Evolutionary conservation across 108 stramenopile genomes (phyloP), one percentile per base, ranked within the genome.

Genomic region (Schizochytrium sp.): DNA sequence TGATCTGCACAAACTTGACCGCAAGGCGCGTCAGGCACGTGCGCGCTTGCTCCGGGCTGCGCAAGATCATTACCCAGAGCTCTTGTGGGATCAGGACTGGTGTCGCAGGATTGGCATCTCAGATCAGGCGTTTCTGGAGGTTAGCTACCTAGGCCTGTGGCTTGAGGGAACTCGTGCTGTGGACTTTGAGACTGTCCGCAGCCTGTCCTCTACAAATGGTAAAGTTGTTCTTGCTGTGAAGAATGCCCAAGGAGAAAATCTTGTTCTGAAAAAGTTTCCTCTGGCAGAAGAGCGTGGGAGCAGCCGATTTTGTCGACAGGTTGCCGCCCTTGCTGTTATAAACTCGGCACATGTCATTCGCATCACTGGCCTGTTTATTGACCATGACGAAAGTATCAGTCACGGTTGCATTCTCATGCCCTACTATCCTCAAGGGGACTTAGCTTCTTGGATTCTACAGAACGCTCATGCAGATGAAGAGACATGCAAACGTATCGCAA

Each of bases 401-500:
- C 15, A 13, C 64, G 64, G 64, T 0, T 69, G 15, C 64, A 69
- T 69, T 44, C 64, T 69, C 5, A 69, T 69, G 64, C 64, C 64
- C 19, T 69, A 13, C 15, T 69, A 69, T 15, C 64, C 64, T 44
- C 42, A 44, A 38, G 64, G 64, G 42, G 64, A 69, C 64, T 44
- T 69, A 8, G 7, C 64, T 44, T 10, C 64, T 38, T 69, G 64
- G 64, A 69, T 69, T 44, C 64, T 38, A 10, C 42, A 69, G 8
- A 69, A 15, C 64, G 42, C 64, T 12, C 64, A 69, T 15, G 64
- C 64, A 15, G 15, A 15, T 44, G 15, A 44, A 44, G 64, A 12
- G 64, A 69, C 64, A 44, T 44, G 64, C 64, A 88, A 61, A 5
- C 41, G 59, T 47, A 58, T 94, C n/a, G 93, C 93, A 4, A 92